phyloP scores from a whole-genome alignment of 148 eudicot species.

The Polygonum maritimum region DNA sequence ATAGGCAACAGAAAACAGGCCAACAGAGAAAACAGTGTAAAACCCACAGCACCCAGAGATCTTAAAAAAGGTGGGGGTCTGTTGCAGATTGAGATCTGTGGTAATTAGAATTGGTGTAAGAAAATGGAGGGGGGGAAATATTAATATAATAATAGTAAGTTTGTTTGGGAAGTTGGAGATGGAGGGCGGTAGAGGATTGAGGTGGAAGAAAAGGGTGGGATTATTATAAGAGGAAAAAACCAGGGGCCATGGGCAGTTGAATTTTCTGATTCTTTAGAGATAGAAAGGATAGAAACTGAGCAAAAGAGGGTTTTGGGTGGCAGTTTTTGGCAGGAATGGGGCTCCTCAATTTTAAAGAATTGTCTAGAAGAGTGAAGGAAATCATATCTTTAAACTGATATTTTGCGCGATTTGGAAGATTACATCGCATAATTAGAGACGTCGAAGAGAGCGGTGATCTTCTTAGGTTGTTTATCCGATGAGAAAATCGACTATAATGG shows the following conservation, averaged over 20 bases:
- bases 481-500: too few relatives aligned
- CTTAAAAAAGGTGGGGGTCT: not conserved
- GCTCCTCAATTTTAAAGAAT: not conserved
- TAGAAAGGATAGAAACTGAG: not conserved
- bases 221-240: not conserved
- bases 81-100: not conserved
- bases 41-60: not conserved
- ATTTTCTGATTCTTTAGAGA: not conserved
- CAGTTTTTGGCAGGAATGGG: not conserved
- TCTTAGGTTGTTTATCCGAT: too few relatives aligned
- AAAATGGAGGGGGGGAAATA: too few relatives aligned
- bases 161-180: not conserved
- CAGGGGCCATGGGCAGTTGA: conserved; percentile 10
- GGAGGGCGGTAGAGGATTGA: not conserved
- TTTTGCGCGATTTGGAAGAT: too few relatives aligned
- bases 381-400: not conserved
- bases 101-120: not conserved
- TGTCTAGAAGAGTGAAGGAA: not conserved
- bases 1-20: not conserved
- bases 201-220: not conserved
- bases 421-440: too few relatives aligned
- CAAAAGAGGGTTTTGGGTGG: not conserved
- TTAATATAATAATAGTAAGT: not conserved
- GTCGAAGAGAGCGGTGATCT: too few relatives aligned
- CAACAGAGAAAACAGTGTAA: not conserved